phyloP scores from a whole-genome alignment of 129 eudicot genomes.

The Flaveria robusta region DNA sequence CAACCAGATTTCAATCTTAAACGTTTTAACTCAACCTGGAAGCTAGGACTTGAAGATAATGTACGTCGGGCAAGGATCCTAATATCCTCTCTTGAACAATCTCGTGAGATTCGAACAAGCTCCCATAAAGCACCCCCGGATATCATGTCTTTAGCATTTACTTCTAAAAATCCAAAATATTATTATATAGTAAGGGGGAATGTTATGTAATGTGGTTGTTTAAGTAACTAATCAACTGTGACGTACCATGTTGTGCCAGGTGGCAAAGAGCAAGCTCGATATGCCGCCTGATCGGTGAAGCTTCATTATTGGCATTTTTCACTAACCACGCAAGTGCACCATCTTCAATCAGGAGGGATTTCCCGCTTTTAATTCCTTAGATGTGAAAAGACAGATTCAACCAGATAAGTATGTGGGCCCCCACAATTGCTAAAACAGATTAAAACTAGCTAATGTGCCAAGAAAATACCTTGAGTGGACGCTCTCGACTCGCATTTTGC shows the following conservation, averaged over 20 bases:
- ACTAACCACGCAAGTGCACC: slow-evolving; percentile 90
- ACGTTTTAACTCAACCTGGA: slow-evolving; percentile 68
- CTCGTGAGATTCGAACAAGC: slow-evolving; percentile 89
- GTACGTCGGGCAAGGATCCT: slow-evolving; percentile 72
- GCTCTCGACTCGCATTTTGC: slow-evolving; percentile 96
- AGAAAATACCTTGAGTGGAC: slow-evolving; percentile 64
- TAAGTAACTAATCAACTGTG: slow-evolving; percentile 1
- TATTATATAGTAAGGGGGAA: not conserved
- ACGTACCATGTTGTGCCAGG: slow-evolving; percentile 80
- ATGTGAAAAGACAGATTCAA: slow-evolving; percentile 1
- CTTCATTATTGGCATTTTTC: slow-evolving; percentile 83
- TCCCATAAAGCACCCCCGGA: slow-evolving; percentile 88
- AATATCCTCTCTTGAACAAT: slow-evolving; percentile 80
- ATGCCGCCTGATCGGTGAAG: slow-evolving; percentile 86
- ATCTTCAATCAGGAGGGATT: slow-evolving; percentile 78
- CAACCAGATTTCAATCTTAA: slow-evolving; percentile 55
- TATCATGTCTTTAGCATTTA: slow-evolving; percentile 76
- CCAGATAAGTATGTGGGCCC: slow-evolving; percentile 18
- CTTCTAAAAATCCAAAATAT: slow-evolving; percentile 46
- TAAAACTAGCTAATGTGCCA: not conserved
- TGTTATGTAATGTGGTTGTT: not conserved
- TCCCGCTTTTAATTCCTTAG: slow-evolving; percentile 68
- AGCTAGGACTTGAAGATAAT: slow-evolving; percentile 59
- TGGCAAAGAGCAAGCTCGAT: slow-evolving; percentile 94
- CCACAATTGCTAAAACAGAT: not conserved